These are phyloP conservation scores for Candida xyloterini DNA, from an alignment of 805 yeast genomes.

Conservation along the genomic window DNA sequence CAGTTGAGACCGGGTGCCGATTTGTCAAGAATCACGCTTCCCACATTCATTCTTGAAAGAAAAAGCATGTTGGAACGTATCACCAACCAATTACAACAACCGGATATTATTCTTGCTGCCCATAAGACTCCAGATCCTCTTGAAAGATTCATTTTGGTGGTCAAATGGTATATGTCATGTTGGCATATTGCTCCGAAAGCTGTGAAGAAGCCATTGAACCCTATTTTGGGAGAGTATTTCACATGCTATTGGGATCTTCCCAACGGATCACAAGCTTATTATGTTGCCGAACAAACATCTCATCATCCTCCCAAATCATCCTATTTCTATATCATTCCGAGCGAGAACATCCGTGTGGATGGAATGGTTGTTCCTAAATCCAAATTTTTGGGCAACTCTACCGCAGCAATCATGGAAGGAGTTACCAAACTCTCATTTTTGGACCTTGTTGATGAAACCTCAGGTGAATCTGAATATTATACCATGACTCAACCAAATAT, in stretches of 20 bases:
- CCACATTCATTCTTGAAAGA: conserved; percentile 92
- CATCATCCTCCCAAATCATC: conserved; percentile 99
- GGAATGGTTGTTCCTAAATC: conserved; percentile 88
- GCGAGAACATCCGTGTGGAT: conserved; percentile 75
- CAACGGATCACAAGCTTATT: conserved; percentile 65
- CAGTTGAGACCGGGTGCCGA: conserved; percentile 94
- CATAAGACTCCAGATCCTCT: conserved; percentile 55
- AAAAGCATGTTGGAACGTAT: conserved; percentile 96
- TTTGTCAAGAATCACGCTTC: conserved; percentile 84
- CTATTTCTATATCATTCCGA: conserved; percentile 85
- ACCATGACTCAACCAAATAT: conserved; percentile 92
- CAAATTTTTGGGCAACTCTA: conserved; percentile 87
- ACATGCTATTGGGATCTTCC: conserved; percentile 91
- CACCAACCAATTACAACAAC: conserved; percentile 81
- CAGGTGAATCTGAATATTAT: conserved; percentile 61
- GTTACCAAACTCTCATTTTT: conserved; percentile 65
- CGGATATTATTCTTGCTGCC: conserved; percentile 70
- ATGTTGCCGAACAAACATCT: conserved; percentile 90
- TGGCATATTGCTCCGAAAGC: conserved; percentile 99
- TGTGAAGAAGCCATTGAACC: conserved; percentile 94
- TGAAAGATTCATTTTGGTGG: conserved; percentile 68
- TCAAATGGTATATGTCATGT: conserved; percentile 88
- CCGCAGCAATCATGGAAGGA: conserved; percentile 98
- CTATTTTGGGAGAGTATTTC: conserved; percentile 88
- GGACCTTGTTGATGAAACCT: conserved; percentile 46